These are phyloP conservation scores for Curvularia eragrostidis DNA, from an alignment of 2,329 filamentous ascomycete species.

Conservation along the genomic window DNA sequence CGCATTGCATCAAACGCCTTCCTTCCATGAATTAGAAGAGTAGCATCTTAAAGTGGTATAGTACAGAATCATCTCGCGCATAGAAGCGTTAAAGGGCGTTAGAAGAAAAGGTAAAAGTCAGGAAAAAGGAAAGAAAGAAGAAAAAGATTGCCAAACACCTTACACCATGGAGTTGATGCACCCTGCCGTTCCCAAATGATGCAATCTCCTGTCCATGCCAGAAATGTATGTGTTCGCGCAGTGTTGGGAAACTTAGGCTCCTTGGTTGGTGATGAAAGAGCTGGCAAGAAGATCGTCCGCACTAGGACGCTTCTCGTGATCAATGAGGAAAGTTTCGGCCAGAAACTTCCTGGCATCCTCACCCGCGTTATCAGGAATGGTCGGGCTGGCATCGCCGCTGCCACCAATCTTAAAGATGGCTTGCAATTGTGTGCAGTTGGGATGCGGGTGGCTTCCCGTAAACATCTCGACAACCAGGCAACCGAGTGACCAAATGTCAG, in stretches of 20 bases:
- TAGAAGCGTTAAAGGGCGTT: slow-evolving; percentile 21
- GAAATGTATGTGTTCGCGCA: slow-evolving; percentile 10
- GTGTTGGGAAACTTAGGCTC: slow-evolving; percentile 28
- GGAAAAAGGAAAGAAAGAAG: neutral
- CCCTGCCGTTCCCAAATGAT: slow-evolving; percentile 10
- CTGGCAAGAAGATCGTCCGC: slow-evolving; percentile 89
- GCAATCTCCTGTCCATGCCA: slow-evolving; percentile 17
- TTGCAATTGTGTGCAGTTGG: slow-evolving; percentile 94
- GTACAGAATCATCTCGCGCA: slow-evolving; percentile 25
- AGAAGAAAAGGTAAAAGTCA: slow-evolving; percentile 1
- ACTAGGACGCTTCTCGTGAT: slow-evolving; percentile 88
- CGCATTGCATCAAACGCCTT: neutral
- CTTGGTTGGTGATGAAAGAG: slow-evolving; percentile 77
- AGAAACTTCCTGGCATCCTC: slow-evolving; percentile 85
- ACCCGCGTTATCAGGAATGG: slow-evolving; percentile 85
- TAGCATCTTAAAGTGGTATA: slow-evolving; percentile 23
- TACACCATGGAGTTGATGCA: slow-evolving; percentile 1
- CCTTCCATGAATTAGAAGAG: neutral
- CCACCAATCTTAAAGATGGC: slow-evolving; percentile 97
- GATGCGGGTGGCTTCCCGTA: slow-evolving; percentile 94
- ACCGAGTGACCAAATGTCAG: slow-evolving; percentile 97
- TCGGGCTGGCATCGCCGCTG: slow-evolving; percentile 82
- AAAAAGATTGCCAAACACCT: slow-evolving; percentile 4
- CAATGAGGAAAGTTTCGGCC: slow-evolving; percentile 89
- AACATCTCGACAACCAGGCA: slow-evolving; percentile 99